Evolutionary conservation across 1,284 basidiomycete species (phyloP).

Genomic region (Tilletia caries): DNA sequence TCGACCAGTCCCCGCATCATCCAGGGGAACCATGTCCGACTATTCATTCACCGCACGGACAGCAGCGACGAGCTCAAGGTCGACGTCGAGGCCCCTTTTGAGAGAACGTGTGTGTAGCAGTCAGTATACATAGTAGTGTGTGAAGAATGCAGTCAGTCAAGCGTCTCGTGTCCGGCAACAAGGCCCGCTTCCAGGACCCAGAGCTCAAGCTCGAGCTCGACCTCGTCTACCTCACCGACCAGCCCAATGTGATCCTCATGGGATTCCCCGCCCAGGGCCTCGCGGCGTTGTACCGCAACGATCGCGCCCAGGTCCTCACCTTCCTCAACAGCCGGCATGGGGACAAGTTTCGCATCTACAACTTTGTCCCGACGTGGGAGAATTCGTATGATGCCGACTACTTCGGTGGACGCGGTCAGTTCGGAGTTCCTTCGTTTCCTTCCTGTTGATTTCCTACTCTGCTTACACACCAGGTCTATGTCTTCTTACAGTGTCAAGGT

Average conservation of each 20-base stretch:
- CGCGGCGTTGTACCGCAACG: conserved; percentile 77
- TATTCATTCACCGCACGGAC: too few species aligned
- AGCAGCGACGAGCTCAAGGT: too few species aligned
- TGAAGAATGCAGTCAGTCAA: conserved; percentile 32
- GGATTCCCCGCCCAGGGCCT: conserved; percentile 79
- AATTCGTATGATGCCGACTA: conserved; percentile 57
- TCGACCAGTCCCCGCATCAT: too few species aligned
- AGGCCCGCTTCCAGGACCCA: conserved; percentile 72
- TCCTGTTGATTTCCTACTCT: conserved; percentile 3
- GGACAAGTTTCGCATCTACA: conserved; percentile 78
- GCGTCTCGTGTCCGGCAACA: conserved; percentile 61
- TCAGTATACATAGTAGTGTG: too few species aligned
- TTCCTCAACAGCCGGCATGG: conserved; percentile 74
- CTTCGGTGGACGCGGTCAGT: conserved; percentile 55
- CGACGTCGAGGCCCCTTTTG: too few species aligned
- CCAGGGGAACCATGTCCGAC: too few species aligned
- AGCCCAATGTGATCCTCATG: conserved; percentile 66
- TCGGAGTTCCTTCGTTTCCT: neutral
- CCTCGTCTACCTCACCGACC: conserved; percentile 69
- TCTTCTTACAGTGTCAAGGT: conserved; percentile 65
- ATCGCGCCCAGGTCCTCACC: conserved; percentile 69
- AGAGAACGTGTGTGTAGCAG: too few species aligned
- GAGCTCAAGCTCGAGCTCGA: conserved; percentile 72
- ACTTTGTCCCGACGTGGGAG: conserved; percentile 61
- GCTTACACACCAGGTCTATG: neutral